Evolutionary conservation across 495 filamentous ascomycete species (phyloP).

Genomic region (Hypoxylon lenormandii): DNA sequence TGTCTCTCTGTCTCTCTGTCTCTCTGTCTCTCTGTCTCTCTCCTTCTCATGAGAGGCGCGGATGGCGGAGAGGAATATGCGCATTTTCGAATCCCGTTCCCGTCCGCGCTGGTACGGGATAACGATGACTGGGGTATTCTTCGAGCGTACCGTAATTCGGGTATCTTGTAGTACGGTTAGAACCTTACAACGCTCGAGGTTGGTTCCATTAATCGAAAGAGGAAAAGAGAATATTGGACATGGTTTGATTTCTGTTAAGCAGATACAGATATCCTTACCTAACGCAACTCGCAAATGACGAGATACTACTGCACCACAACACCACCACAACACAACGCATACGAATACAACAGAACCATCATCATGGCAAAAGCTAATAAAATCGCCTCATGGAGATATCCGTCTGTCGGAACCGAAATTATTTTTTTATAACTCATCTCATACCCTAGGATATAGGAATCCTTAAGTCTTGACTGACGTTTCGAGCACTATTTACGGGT

Average conservation of each 20-base stretch:
- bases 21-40: no score
- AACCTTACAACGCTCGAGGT: constrained; percentile 29
- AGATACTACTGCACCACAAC: constrained; percentile 36
- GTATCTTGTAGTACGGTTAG: constrained; percentile 11
- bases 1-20: no score
- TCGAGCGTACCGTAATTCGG: constrained; percentile 12
- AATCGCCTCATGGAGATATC: constrained; percentile 12
- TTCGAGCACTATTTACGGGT: constrained; percentile 16
- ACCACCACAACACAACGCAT: background rate
- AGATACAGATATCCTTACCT: constrained; percentile 30
- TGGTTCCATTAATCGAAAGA: constrained; percentile 34
- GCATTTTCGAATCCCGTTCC: constrained; percentile 9
- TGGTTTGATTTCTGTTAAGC: constrained; percentile 43
- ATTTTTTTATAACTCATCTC: constrained; percentile 4
- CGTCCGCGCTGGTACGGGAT: constrained; percentile 29
- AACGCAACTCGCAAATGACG: constrained; percentile 38
- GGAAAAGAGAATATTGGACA: constrained; percentile 29
- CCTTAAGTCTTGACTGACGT: constrained; percentile 8
- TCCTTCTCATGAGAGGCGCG: constrained; percentile 26
- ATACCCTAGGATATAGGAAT: constrained; percentile 2
- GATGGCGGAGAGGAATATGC: constrained; percentile 2
- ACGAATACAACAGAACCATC: constrained; percentile 3
- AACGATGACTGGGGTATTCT: constrained; percentile 27
- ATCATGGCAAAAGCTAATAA: constrained; percentile 1
- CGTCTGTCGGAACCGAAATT: constrained; percentile 12